Evolutionary conservation across 163 green algal genomes (phyloP), one percentile per base, ranked within the genome.

Genomic region (Volvox carteri): DNA sequence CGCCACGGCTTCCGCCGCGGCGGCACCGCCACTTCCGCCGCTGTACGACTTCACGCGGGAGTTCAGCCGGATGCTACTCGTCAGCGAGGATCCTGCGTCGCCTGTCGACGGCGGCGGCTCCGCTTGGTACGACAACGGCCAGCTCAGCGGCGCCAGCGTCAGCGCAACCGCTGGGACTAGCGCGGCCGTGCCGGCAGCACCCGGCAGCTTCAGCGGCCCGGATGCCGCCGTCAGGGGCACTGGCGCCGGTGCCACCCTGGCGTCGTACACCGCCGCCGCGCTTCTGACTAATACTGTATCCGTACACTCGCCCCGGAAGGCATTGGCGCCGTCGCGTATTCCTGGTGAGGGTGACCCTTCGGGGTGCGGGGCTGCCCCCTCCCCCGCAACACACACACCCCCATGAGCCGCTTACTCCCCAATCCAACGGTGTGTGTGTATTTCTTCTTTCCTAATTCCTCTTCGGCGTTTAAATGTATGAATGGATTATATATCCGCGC

Each of bases 261-360:
- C 30, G 75, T 48, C 75, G 65, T 87, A 87, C 48, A 33, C 81
- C 33, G 81, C 81, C n/a, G 81, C 81, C 9, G 44, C 81, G 21
- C 46, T 87, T 44, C 81, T 87, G 44, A 87, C 65, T 44, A 87
- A 87, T n/a, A 87, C 81, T 21, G 83, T 88, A 0, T 65, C 67
- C 7, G 90, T 93, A 39, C 79, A 87, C 62, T 90, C 87, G 33
- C 90, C 90, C 28, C 90, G 87, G 16, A 90, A 89, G 90, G 74
- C 87, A 39, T 68, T 85, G 42, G 86, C 56, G 6, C 79, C 90
- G 6, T 88, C 84, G 1, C 76, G 68, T 68, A 92, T 92, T 14
- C 89, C 89, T 37, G 87, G 87, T 91, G 37, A 2, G 87, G 39
- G 41, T 41, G n/a, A n/a, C n/a, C n/a, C n/a, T n/a, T n/a, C n/a